Evolutionary conservation across 164 flowering plant genomes (phyloP).

Genomic region (Magnolia sinica): DNA sequence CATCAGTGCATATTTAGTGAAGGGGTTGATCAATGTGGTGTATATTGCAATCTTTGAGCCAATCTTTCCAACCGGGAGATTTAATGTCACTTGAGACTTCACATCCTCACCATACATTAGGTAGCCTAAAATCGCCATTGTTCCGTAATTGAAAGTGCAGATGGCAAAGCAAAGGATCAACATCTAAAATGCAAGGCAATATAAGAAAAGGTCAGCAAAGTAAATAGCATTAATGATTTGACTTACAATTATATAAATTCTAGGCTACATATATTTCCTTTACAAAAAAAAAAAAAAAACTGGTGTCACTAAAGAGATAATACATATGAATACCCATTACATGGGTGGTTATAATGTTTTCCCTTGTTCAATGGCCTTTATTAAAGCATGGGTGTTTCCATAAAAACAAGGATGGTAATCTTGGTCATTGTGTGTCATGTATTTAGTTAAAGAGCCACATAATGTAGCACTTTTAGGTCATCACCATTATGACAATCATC

Average conservation of each 20-base stretch:
- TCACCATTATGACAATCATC: too few species aligned
- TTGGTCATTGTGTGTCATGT: too few species aligned
- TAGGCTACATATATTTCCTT: too few species aligned
- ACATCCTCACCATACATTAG: constrained; percentile 69
- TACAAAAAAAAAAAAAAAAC: background rate
- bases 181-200: constrained; percentile 37
- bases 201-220: background rate
- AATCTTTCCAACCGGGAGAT: constrained; percentile 48
- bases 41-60: constrained; percentile 71
- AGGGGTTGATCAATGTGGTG: constrained; percentile 63
- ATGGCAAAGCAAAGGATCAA: constrained; percentile 53
- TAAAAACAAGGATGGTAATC: too few species aligned
- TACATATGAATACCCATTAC: background rate
- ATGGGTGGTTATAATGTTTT: background rate
- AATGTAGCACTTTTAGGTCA: too few species aligned
- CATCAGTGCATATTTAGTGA: constrained; percentile 70
- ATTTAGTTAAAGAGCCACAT: too few species aligned
- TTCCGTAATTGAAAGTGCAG: constrained; percentile 52
- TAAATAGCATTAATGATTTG: background rate
- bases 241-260: too few species aligned
- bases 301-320: background rate
- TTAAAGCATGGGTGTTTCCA: too few species aligned
- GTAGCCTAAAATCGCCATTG: constrained; percentile 71
- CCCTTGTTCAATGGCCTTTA: background rate
- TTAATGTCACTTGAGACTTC: constrained; percentile 65